These are phyloP conservation scores for Cladosporium halotolerans DNA, from an alignment of 2,329 filamentous ascomycete genomes.

Conservation along the genomic window DNA sequence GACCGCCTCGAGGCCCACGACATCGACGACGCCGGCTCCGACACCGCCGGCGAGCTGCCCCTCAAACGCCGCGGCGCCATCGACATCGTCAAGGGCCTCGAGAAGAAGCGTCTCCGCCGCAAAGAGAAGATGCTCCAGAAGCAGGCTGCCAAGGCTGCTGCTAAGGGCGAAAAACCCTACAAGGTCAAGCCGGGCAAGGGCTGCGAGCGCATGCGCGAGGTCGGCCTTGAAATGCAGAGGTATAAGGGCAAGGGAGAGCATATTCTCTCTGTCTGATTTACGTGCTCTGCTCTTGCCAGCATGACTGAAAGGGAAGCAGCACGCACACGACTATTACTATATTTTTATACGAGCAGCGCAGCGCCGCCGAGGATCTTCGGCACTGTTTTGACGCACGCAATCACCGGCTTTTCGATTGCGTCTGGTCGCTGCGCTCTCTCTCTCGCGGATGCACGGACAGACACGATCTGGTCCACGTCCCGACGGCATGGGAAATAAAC, in stretches of 20 bases:
- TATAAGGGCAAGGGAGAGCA: conserved; percentile 58
- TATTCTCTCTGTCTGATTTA: conserved; percentile 39
- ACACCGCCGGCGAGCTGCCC: conserved; percentile 51
- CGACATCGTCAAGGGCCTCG: conserved; percentile 93
- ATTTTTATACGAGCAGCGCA: conserved; percentile 17
- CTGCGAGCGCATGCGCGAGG: conserved; percentile 85
- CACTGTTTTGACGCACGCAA: conserved; percentile 10
- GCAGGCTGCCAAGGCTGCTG: conserved; percentile 75
- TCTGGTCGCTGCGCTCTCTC: conserved; percentile 14
- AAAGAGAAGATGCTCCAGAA: conserved; percentile 90
- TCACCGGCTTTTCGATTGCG: neutral
- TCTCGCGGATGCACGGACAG: neutral
- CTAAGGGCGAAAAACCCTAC: conserved; percentile 52
- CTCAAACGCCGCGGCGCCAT: conserved; percentile 71
- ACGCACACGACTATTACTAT: too few species aligned
- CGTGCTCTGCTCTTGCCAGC: neutral
- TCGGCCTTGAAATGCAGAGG: conserved; percentile 83
- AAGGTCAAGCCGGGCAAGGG: conserved; percentile 76
- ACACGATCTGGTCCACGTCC: neutral
- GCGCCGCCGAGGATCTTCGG: conserved; percentile 19
- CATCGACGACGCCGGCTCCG: conserved; percentile 33
- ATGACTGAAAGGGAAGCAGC: neutral
- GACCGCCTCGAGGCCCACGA: conserved; percentile 28
- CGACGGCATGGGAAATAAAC: neutral
- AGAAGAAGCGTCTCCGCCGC: conserved; percentile 86